Base-by-base conservation (phyloP, 805 yeast genomes). In the Ogataea siamensis region DNA sequence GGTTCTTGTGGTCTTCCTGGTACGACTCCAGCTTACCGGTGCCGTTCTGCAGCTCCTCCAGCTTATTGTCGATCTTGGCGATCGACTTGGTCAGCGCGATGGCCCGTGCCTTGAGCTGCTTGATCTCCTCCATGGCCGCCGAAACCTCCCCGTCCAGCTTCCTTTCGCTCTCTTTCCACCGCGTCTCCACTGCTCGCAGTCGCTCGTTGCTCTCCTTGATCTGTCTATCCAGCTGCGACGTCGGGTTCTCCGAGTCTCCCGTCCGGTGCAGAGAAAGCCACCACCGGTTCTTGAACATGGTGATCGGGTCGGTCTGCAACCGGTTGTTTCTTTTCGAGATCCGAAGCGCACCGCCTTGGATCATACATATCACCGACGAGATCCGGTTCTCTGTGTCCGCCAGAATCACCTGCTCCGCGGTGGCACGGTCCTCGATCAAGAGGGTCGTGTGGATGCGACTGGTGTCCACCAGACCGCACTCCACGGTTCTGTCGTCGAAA, bases 381-480 rank as follows among this genome's bases (percentile, higher is more conserved):
- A 60, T 58, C 20, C 40, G 39, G 28, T 49, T 47, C 11, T 42
- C 42, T 0, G 66, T 63, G 7, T 62, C 55, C 5, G 46, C 41
- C n/a, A 50, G 37, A 37, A 79, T 54, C 12, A 68, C 57, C 0
- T 45, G 39, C 47, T 75, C 77, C 0, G 85, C 91, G 10, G 68
- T 70, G 2, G 55, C 49, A 45, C 78, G 67, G 36, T 76, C 66
- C 1, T 70, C 68, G 12, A 77, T 66, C 26, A 88, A 56, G 0
- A 83, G 63, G 1, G 73, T 63, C 8, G 71, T 67, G 52, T 89
- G 95, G 31, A 85, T 71, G 29, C 63, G 67, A 27, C 70, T 68
- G 3, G 70, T 47, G 59, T 86, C 96, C 34, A 88, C 79, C 31
- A 88, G 57, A 2, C 82, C 62, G 48, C 76, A 80, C 50, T 73